Evolutionary conservation across 352 stramenopile genomes (phyloP), one percentile per base, ranked within the genome.

Genomic region (Globisporangium apiculatum): DNA sequence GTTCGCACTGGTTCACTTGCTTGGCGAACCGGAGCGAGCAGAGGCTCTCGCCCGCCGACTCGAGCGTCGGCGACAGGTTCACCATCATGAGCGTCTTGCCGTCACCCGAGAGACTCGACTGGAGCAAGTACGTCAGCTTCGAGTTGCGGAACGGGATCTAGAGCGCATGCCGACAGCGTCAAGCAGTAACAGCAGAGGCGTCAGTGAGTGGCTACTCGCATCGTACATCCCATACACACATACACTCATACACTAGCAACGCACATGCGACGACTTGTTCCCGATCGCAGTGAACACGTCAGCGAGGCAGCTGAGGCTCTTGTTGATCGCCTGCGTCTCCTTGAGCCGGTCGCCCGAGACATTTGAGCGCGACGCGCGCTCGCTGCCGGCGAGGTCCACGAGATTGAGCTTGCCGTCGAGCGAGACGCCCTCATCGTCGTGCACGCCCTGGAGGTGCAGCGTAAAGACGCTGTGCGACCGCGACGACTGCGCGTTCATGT

Each of bases 31-130:
- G 85, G 38, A 99, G 85, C 57, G 94, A 99, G 75, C 97, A 99
- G 5, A 99, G 69, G 65, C 94, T 98, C 75, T 99, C 98, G 64
- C 97, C 86, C 38, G 97, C 76, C 57, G 95, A 98, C 48, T 84
- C 76, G 36, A 89, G 79, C 17, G 96, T 99, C 4, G 98, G 97
- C 65, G 93, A 98, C 35, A 99, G 72, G 71, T 99, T 99, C 46
- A 99, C 97, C 84, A 99, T 98, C 97, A 99, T 99, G 45, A 99
- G 80, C 61, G 97, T 98, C 79, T 99, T 99, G 46, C 97, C 97
- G 75, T 99, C 96, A 9, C 97, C 97, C 61, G 94, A 98, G 6
- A 99, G 86, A 60, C 94, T 97, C 52, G 98, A 96, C 78, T 99
- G 97, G 18, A 99, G 82, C 41, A 99, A 85, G 70, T 99, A 99